phyloP scores from a whole-genome alignment of 2,329 filamentous ascomycete species.

The Tolypocladium inflatum region DNA sequence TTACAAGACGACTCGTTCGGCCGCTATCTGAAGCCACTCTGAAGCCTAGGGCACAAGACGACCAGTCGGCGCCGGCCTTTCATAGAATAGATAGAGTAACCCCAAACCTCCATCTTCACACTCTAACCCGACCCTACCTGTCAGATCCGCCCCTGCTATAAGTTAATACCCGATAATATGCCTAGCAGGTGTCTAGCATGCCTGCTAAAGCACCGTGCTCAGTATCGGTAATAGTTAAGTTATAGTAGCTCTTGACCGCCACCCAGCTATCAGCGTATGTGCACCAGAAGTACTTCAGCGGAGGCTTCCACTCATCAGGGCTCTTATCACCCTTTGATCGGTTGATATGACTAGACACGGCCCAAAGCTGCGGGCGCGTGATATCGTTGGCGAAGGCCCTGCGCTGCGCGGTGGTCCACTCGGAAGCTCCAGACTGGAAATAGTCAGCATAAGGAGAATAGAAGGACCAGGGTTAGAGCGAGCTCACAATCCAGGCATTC shows the following conservation, averaged over 20 bases:
- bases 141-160: too few species aligned
- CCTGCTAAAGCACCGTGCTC: constrained; percentile 60
- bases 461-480: neutral
- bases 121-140: too few species aligned
- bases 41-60: too few species aligned
- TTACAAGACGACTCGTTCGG: too few species aligned
- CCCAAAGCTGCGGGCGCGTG: constrained; percentile 64
- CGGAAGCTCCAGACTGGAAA: constrained; percentile 54
- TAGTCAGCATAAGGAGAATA: neutral
- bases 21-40: too few species aligned
- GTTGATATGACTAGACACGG: constrained; percentile 72
- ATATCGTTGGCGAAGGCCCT: constrained; percentile 70
- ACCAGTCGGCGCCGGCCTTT: too few species aligned
- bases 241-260: constrained; percentile 65
- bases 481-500: constrained; percentile 64
- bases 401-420: constrained; percentile 61
- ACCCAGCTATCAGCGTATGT: constrained; percentile 71
- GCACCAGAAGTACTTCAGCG: constrained; percentile 61
- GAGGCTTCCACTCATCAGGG: constrained; percentile 70
- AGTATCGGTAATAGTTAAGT: constrained; percentile 56
- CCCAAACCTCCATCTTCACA: too few species aligned
- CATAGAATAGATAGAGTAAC: too few species aligned
- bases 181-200: constrained; percentile 22
- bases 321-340: constrained; percentile 60
- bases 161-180: too few species aligned